Evolutionary conservation across 2,329 filamentous ascomycete species (phyloP).

Genomic region (Pleomassaria siparia): DNA sequence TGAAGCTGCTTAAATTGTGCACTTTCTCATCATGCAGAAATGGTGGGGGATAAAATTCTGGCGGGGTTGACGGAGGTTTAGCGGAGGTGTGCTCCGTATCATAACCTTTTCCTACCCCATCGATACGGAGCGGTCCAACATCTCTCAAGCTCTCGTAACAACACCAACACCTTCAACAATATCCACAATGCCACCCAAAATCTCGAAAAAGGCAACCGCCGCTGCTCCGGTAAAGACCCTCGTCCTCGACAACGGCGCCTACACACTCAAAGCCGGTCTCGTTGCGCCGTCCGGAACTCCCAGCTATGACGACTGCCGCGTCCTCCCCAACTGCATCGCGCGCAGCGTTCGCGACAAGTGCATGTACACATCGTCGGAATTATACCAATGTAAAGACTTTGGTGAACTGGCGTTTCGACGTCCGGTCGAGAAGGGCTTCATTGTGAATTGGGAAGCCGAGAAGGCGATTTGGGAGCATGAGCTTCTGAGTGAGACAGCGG

Average conservation of each 20-base stretch:
- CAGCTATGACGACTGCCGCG: slow-evolving; percentile 54
- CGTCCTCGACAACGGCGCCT: slow-evolving; percentile 89
- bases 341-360: slow-evolving; percentile 74
- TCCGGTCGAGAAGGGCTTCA: slow-evolving; percentile 89
- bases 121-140: slow-evolving; percentile 4
- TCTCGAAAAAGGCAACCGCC: slow-evolving; percentile 28
- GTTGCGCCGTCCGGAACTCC: slow-evolving; percentile 40
- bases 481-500: slow-evolving; percentile 73
- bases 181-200: slow-evolving; percentile 34
- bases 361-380: slow-evolving; percentile 76
- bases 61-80: slow-evolving; percentile 5
- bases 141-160: neutral
- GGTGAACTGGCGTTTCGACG: slow-evolving; percentile 84
- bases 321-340: slow-evolving; percentile 87
- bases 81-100: slow-evolving; percentile 10
- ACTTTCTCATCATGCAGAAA: neutral
- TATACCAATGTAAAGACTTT: slow-evolving; percentile 81
- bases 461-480: slow-evolving; percentile 94
- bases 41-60: slow-evolving; percentile 2
- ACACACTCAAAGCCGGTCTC: slow-evolving; percentile 88
- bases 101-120: neutral
- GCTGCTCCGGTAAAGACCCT: slow-evolving; percentile 58
- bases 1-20: slow-evolving; percentile 1
- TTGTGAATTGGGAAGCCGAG: slow-evolving; percentile 96
- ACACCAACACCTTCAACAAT: neutral